Percentiles rank a stretch among this genome's conserved stretches.
Evolutionary conservation across 257 asterid genomes (phyloP).

Genomic region (Dorcoceras hygrometricum): DNA sequence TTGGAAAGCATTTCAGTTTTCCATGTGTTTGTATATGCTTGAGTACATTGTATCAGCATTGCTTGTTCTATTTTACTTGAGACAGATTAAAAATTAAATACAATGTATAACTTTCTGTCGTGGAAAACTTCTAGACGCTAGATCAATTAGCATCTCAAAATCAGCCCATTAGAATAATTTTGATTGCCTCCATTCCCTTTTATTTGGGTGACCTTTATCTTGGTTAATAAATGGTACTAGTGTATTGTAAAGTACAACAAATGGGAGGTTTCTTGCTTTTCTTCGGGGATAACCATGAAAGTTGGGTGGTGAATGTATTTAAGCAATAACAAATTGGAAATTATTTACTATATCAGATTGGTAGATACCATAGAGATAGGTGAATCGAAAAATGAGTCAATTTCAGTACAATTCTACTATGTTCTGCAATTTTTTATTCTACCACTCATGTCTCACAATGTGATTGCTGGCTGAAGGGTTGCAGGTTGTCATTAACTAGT

Average conservation of each 20-base stretch:
- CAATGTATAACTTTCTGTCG: not conserved
- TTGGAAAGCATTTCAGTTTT: constrained; percentile 10
- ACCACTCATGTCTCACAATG: not conserved
- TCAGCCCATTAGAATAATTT: not conserved
- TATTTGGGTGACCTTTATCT: not conserved
- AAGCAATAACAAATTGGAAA: too few species aligned
- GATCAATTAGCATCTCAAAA: not conserved
- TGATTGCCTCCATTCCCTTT: not conserved
- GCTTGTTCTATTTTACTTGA: not conserved
- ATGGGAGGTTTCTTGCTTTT: not conserved
- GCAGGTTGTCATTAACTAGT: not conserved
- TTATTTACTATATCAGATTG: not conserved
- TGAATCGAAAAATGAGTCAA: not conserved
- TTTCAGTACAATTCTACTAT: too few species aligned
- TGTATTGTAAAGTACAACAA: not conserved
- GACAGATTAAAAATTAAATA: too few species aligned
- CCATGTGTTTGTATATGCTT: not conserved
- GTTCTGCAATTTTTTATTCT: not conserved
- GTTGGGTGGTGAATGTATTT: not conserved
- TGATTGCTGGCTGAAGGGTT: not conserved
- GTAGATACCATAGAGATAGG: not conserved
- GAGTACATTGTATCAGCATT: not conserved
- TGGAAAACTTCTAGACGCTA: not conserved
- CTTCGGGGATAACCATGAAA: not conserved
- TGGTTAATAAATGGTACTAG: not conserved